Conservation (phyloP, 352 stramenopile genomes). For the Pelagophyceae sp. region DNA sequence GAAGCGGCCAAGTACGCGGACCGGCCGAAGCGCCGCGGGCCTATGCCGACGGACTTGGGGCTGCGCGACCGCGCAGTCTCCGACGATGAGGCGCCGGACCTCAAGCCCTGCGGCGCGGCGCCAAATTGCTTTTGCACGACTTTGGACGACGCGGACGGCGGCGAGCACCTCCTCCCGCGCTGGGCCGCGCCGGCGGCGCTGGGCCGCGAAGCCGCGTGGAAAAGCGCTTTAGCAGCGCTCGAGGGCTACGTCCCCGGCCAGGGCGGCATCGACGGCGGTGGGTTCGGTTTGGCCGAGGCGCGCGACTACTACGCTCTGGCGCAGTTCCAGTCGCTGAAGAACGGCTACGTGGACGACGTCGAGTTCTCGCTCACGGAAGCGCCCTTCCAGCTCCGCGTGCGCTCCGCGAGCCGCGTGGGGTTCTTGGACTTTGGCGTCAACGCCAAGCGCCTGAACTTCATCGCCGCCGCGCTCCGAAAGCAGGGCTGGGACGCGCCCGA, state of each 20-base stretch:
- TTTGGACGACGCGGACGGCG: background rate
- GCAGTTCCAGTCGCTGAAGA: conserved; percentile 58
- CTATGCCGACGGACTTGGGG: conserved; percentile 10
- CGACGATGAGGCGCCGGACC: conserved; percentile 9
- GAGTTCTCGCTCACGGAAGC: conserved; percentile 38
- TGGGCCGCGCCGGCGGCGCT: background rate
- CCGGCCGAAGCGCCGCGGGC: conserved; percentile 14
- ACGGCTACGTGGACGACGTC: conserved; percentile 56
- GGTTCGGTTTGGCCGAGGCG: conserved; percentile 52
- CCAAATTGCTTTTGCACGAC: conserved; percentile 28
- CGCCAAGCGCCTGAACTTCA: conserved; percentile 51
- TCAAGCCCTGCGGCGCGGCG: conserved; percentile 22
- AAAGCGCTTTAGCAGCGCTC: conserved; percentile 42
- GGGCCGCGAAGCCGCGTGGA: conserved; percentile 29
- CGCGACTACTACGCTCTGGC: conserved; percentile 54
- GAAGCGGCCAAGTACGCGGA: conserved; percentile 19
- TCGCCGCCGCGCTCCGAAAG: conserved; percentile 40
- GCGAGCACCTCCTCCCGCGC: conserved; percentile 1
- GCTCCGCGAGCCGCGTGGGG: conserved; percentile 4
- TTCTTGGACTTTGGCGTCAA: conserved; percentile 52
- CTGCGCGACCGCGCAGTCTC: background rate
- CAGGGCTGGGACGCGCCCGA: conserved; percentile 47
- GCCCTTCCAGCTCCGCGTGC: conserved; percentile 11
- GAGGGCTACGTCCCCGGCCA: conserved; percentile 49
- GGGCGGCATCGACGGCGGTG: conserved; percentile 52